Conservation (phyloP, 2,329 filamentous ascomycete species). For the Polychaeton citri region DNA sequence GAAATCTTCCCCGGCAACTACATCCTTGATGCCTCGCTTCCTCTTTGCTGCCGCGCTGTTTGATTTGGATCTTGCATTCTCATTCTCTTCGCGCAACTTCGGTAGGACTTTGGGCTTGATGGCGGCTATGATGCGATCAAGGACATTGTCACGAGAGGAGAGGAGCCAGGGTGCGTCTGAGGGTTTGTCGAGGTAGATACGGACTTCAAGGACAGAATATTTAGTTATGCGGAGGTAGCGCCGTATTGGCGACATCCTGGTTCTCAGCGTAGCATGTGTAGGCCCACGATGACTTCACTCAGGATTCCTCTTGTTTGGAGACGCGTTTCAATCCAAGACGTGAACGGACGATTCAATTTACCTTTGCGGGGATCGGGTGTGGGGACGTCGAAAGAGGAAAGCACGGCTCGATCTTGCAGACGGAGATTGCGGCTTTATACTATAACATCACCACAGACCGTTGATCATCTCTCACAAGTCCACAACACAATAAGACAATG, state of each 20-base stretch:
- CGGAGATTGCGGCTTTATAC: too few relatives aligned
- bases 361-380: too few relatives aligned
- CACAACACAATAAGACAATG: too few relatives aligned
- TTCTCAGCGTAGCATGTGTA: too few relatives aligned
- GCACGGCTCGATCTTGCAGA: too few relatives aligned
- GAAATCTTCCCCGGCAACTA: slow-evolving; percentile 77
- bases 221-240: slow-evolving; percentile 86
- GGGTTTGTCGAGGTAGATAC: slow-evolving; percentile 90
- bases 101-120: slow-evolving; percentile 78
- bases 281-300: too few relatives aligned
- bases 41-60: slow-evolving; percentile 48
- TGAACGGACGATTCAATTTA: too few relatives aligned
- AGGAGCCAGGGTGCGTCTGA: slow-evolving; percentile 74
- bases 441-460: too few relatives aligned
- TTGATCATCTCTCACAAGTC: too few relatives aligned
- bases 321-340: too few relatives aligned
- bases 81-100: slow-evolving; percentile 77
- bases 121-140: slow-evolving; percentile 71
- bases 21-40: slow-evolving; percentile 72
- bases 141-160: slow-evolving; percentile 58
- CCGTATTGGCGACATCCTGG: slow-evolving; percentile 86
- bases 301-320: too few relatives aligned
- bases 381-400: too few relatives aligned
- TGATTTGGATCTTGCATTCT: slow-evolving; percentile 41
- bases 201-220: slow-evolving; percentile 88